Conservation (phyloP, 345 rosid species). For the Microthlaspi erraticum region DNA sequence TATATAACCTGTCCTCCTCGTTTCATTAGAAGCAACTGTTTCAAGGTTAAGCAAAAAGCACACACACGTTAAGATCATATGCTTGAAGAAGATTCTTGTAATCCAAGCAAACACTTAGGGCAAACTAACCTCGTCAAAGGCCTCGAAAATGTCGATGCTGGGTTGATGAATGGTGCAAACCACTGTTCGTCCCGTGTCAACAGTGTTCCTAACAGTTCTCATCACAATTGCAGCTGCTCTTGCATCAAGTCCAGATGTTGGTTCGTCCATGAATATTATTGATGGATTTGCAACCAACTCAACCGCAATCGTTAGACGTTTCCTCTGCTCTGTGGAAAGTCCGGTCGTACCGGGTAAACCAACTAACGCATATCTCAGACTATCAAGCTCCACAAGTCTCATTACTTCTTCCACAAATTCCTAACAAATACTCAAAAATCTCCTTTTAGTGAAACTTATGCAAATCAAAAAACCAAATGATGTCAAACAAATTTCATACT, state of each 20-base stretch:
- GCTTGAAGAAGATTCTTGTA: slow-evolving; percentile 12
- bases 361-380: slow-evolving; percentile 71
- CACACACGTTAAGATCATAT: slow-evolving; percentile 12
- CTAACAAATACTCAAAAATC: slow-evolving; percentile 47
- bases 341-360: slow-evolving; percentile 89
- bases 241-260: slow-evolving; percentile 97
- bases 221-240: slow-evolving; percentile 97
- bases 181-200: slow-evolving; percentile 94
- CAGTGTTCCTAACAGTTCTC: slow-evolving; percentile 94
- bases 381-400: slow-evolving; percentile 84
- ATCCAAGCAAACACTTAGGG: slow-evolving; percentile 11
- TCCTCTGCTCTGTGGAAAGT: slow-evolving; percentile 93
- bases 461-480: slow-evolving; percentile 6
- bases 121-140: slow-evolving; percentile 90
- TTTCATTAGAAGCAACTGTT: slow-evolving; percentile 94
- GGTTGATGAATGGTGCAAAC: slow-evolving; percentile 97
- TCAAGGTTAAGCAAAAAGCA: neutral
- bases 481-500: slow-evolving; percentile 22
- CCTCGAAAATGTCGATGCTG: slow-evolving; percentile 91
- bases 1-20: slow-evolving; percentile 89
- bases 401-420: slow-evolving; percentile 96
- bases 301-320: slow-evolving; percentile 90
- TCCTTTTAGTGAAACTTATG: slow-evolving; percentile 8
- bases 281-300: slow-evolving; percentile 98
- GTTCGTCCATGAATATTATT: slow-evolving; percentile 95